These are phyloP conservation scores for Kurtzmaniella quercitrusa DNA, from an alignment of 1,139 yeast species.

Conservation along the genomic window DNA sequence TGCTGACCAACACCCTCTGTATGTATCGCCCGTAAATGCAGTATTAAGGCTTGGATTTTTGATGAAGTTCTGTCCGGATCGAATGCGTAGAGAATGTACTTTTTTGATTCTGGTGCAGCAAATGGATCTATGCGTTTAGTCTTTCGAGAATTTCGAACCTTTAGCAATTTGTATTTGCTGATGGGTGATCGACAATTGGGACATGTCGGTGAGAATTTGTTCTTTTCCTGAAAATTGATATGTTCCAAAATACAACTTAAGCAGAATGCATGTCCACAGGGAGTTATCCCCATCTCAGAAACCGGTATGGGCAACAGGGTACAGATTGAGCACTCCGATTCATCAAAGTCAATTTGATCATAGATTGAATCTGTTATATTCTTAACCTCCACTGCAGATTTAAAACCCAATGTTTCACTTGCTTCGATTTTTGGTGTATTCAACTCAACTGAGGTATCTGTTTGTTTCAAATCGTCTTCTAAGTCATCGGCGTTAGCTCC, in stretches of 20 bases:
- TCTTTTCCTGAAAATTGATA: constrained; percentile 41
- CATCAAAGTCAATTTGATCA: constrained; percentile 31
- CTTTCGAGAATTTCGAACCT: constrained; percentile 27
- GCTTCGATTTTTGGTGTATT: constrained; percentile 10
- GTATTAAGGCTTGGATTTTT: constrained; percentile 67
- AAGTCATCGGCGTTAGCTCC: constrained; percentile 41
- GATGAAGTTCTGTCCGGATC: constrained; percentile 60
- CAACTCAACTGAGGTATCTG: constrained; percentile 12
- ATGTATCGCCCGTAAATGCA: constrained; percentile 51
- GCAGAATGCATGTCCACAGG: constrained; percentile 82
- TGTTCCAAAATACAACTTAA: constrained; percentile 71
- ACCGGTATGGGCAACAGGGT: constrained; percentile 57
- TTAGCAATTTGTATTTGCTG: constrained; percentile 41
- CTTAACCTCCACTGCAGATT: constrained; percentile 13
- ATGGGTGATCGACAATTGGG: constrained; percentile 56
- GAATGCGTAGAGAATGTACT: constrained; percentile 37
- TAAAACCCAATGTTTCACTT: constrained; percentile 13
- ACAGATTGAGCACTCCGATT: constrained; percentile 81
- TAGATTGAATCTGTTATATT: constrained; percentile 24
- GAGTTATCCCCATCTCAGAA: constrained; percentile 61
- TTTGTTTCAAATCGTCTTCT: constrained; percentile 25
- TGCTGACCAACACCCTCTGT: constrained; percentile 62
- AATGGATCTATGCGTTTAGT: constrained; percentile 28
- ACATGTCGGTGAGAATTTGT: constrained; percentile 38
- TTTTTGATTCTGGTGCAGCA: constrained; percentile 25